Percentiles rank a stretch among this genome's conserved stretches.
phyloP scores from a whole-genome alignment of 2,329 filamentous ascomycete genomes.

The Neonectria magnoliae region DNA sequence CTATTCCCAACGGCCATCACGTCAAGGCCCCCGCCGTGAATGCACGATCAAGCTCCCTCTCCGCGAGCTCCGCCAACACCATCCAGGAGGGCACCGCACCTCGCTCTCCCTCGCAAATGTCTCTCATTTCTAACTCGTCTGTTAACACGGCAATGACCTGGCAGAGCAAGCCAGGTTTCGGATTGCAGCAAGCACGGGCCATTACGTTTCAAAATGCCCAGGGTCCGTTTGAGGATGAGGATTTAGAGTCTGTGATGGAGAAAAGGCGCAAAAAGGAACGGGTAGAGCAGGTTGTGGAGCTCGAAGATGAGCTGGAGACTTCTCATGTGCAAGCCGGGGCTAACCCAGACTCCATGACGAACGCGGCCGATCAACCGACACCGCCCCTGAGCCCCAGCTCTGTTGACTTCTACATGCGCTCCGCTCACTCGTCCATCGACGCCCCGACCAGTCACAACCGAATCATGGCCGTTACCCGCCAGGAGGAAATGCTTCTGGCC shows the following conservation, averaged over 20 bases:
- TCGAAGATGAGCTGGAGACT: constrained; percentile 24
- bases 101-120: constrained; percentile 41
- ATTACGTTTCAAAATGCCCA: constrained; percentile 50
- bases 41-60: constrained; percentile 39
- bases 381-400: constrained; percentile 63
- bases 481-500: constrained; percentile 67
- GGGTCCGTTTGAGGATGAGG: constrained; percentile 34
- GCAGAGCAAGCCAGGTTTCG: constrained; percentile 45
- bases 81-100: constrained; percentile 36
- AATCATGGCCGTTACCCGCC: constrained; percentile 66
- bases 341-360: constrained; percentile 36
- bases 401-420: constrained; percentile 59
- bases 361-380: constrained; percentile 55
- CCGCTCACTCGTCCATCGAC: constrained; percentile 51
- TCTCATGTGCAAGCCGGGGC: constrained; percentile 30
- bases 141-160: constrained; percentile 47
- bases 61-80: constrained; percentile 39
- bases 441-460: constrained; percentile 48
- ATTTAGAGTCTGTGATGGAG: constrained; percentile 32
- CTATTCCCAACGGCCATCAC: constrained; percentile 47
- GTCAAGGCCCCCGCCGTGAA: constrained; percentile 25
- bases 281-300: constrained; percentile 15
- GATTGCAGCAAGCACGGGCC: constrained; percentile 52
- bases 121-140: constrained; percentile 50
- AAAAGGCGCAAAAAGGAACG: constrained; percentile 28